phyloP scores from a whole-genome alignment of 768 basidiomycete species.

The Stropharia rugosoannulata region DNA sequence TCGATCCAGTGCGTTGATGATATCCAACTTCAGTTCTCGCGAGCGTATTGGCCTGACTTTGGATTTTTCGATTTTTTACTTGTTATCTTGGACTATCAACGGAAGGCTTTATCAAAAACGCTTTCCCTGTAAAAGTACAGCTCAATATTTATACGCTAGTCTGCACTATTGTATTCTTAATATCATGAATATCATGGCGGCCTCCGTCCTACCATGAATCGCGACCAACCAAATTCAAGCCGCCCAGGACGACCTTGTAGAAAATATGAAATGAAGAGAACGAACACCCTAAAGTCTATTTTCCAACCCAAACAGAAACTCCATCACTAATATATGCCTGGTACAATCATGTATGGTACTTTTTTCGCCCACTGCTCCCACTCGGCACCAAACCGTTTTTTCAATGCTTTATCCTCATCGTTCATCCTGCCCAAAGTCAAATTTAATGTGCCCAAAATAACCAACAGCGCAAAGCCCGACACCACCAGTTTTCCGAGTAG shows the following conservation, averaged over 20 bases:
- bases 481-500: constrained; percentile 25
- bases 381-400: constrained; percentile 6
- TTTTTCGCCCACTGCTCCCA: constrained; percentile 12
- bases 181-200: neutral
- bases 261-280: too few relatives aligned
- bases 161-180: neutral
- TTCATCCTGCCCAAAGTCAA: constrained; percentile 14
- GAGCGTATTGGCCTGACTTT: constrained; percentile 92
- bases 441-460: constrained; percentile 21
- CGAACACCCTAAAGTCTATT: too few relatives aligned
- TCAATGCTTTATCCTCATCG: constrained; percentile 11
- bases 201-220: too few relatives aligned
- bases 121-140: neutral
- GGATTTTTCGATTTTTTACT: constrained; percentile 85
- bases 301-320: too few relatives aligned
- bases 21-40: constrained; percentile 85
- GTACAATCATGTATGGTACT: constrained; percentile 10
- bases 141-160: neutral
- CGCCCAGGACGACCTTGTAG: neutral
- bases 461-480: constrained; percentile 21
- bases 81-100: constrained; percentile 86
- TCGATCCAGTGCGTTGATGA: constrained; percentile 66
- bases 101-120: constrained; percentile 55
- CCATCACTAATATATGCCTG: constrained; percentile 3
- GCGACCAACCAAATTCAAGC: neutral